Evolutionary conservation across 768 basidiomycete species (phyloP), one percentile per base, ranked within the genome.

Genomic region (Phaeolepiota aurea): DNA sequence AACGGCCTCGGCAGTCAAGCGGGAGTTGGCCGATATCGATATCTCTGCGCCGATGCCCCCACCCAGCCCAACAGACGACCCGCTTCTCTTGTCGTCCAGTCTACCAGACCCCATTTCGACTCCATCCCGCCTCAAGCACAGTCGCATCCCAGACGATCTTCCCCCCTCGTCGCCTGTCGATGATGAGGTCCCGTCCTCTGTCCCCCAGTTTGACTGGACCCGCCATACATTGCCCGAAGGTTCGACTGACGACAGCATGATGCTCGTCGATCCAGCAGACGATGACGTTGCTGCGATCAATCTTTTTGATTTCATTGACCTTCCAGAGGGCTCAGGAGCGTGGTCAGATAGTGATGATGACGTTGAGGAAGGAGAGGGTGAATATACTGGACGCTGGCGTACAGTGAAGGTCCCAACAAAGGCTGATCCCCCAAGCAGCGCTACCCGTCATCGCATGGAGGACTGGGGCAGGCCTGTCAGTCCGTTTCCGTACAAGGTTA

Each of bases 21-120:
- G 64, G 42, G 84, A 87, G 49, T 69, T 74, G 3, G 83, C 83
- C 0, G 73, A 74, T 13, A 64, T 85, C 46, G 74, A 84, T 49
- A 58, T 82, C 20, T 67, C 55, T 36, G 65, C 53, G 11, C 78
- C 79, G 3, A 68, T 77, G 49, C 77, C 81, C 5, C 87, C 86
- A 1, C 66, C 82, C 0, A 84, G 82, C 40, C 86, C 86, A 2
- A 75, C 75, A 1, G 86, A 88, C 25, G 86, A 88, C 49, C 86
- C 86, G 0, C 56, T 88, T 0, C 61, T 88, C 2, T 65, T 88
- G 20, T n/a, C n/a, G n/a, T 70, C 68, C 33, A 76, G 69, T 2
- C 63, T 64, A 9, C 51, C 63, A n/a, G 52, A 60, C 38, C 50
- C 54, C 21, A 50, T 54, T 30, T 59, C 52, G 9, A 56, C 51